Evolutionary conservation across 805 yeast species (phyloP).

Genomic region (Candida vaughaniae): DNA sequence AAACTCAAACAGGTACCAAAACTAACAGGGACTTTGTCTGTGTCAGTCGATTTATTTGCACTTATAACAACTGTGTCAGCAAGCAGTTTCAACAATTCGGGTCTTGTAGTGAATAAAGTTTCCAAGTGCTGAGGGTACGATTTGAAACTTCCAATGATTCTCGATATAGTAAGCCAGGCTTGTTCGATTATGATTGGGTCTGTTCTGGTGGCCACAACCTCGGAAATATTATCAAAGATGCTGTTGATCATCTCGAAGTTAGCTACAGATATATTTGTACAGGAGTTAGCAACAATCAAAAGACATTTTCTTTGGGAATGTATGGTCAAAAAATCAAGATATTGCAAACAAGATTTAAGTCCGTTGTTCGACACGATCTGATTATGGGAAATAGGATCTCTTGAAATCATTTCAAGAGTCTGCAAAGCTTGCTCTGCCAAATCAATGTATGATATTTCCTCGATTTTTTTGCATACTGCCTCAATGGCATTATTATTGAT

Average conservation of each 20-base stretch:
- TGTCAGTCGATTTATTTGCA: slow-evolving; percentile 22
- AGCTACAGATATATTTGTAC: slow-evolving; percentile 44
- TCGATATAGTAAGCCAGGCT: slow-evolving; percentile 63
- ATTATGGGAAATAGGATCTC: slow-evolving; percentile 47
- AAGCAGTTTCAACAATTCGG: slow-evolving; percentile 21
- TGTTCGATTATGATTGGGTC: slow-evolving; percentile 64
- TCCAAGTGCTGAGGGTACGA: slow-evolving; percentile 45
- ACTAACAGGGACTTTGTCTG: slow-evolving; percentile 22
- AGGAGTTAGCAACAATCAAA: slow-evolving; percentile 67
- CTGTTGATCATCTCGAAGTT: slow-evolving; percentile 52
- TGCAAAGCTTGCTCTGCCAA: slow-evolving; percentile 88
- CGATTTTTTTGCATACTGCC: slow-evolving; percentile 60
- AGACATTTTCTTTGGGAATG: slow-evolving; percentile 87
- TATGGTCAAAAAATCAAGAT: slow-evolving; percentile 82
- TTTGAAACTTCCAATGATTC: slow-evolving; percentile 52
- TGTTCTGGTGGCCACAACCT: slow-evolving; percentile 51
- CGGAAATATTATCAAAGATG: slow-evolving; percentile 58
- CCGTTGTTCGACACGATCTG: slow-evolving; percentile 60
- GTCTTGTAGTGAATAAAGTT: slow-evolving; percentile 30
- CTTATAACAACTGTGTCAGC: slow-evolving; percentile 23
- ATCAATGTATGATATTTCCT: slow-evolving; percentile 81
- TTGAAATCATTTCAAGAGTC: slow-evolving; percentile 65
- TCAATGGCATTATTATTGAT: slow-evolving; percentile 66
- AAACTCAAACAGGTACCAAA: slow-evolving; percentile 42
- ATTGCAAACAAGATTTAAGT: slow-evolving; percentile 62